Base-by-base conservation (phyloP, 768 basidiomycete genomes). In the Pisolithus tinctorius region DNA sequence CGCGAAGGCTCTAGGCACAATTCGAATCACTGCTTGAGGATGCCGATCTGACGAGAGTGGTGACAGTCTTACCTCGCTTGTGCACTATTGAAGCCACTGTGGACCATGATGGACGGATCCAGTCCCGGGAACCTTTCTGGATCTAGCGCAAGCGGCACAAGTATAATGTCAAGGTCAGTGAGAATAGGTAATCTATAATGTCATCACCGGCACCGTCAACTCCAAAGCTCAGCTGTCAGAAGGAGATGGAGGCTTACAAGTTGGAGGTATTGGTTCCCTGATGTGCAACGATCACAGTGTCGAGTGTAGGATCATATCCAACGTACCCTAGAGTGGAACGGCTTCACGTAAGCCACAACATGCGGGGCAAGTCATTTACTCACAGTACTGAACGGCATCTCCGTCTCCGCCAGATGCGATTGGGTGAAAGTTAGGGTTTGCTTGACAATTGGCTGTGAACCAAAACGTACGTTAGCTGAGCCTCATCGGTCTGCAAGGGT, bases 91-190 rank as follows among this genome's bases (percentile, higher is more conserved):
- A 83, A 83, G 1, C 82, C 82, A 27, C 50, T 53, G 52, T 83
- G 81, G 4, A 69, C 71, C 54, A 70, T 11, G 2, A 82, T 65
- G 9, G 56, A 48, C 6, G 73, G 70, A 40, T 60, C 59, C 6
- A 83, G 47, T 2, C 78, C 78, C 0, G 79, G 79, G 66, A 83
- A 83, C 8, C 80, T 69, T 0, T 67, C 56, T 0, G 73, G 17
- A 51, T 75, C 48, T 41, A 78, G 34, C 0, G 34, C 34, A 34
- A 34, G 57, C 4, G 45, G 55, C 4, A 53, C 52, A 49, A 71
- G 57, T 53, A 71, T 51, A 53, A 79, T 58, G 49, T 76, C 60
- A 0, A 52, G 61, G 52, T 82, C 80, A 0, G 75, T 76, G 34
- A 80, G 53, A 37, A 67, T 53, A 6, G 74, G 47, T 25, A 64